phyloP scores from a whole-genome alignment of 176 grass and related monocot genomes.

The Eleusine coracana region DNA sequence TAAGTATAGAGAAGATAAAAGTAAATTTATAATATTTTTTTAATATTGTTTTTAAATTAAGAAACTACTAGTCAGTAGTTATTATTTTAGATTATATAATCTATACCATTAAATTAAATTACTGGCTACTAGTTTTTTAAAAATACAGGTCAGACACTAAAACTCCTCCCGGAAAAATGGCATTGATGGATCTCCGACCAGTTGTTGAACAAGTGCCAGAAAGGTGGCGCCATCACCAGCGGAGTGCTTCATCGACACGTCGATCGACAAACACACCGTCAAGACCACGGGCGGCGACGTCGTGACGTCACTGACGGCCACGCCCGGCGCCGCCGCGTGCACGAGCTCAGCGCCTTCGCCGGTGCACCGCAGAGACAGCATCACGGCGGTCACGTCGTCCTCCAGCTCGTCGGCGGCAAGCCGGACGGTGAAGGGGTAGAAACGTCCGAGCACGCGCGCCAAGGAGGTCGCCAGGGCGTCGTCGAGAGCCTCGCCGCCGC shows the following conservation, averaged over 20 bases:
- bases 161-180: too few relatives aligned
- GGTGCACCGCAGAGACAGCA: conserved; percentile 5
- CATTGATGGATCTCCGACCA: conserved; percentile 36
- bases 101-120: too few relatives aligned
- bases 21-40: too few relatives aligned
- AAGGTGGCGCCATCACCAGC: not conserved
- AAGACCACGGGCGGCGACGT: not conserved
- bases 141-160: too few relatives aligned
- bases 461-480: conserved; percentile 22
- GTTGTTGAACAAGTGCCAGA: conserved; percentile 31
- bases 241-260: conserved; percentile 26
- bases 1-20: too few relatives aligned
- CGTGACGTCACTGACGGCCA: conserved; percentile 28
- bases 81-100: too few relatives aligned
- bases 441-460: conserved; percentile 9
- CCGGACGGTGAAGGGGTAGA: conserved; percentile 47
- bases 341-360: conserved; percentile 42
- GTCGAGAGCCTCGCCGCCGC: not conserved
- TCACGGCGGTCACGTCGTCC: too few relatives aligned
- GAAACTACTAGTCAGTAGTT: too few relatives aligned
- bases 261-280: conserved; percentile 20
- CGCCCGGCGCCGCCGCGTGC: conserved; percentile 33
- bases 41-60: too few relatives aligned
- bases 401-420: not conserved
- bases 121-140: too few relatives aligned